A percentile compares a stretch with the other conserved stretches of the same genome.
phyloP scores from a whole-genome alignment of 192 early-diverging fungal genomes.

The Coemansia sp. region DNA sequence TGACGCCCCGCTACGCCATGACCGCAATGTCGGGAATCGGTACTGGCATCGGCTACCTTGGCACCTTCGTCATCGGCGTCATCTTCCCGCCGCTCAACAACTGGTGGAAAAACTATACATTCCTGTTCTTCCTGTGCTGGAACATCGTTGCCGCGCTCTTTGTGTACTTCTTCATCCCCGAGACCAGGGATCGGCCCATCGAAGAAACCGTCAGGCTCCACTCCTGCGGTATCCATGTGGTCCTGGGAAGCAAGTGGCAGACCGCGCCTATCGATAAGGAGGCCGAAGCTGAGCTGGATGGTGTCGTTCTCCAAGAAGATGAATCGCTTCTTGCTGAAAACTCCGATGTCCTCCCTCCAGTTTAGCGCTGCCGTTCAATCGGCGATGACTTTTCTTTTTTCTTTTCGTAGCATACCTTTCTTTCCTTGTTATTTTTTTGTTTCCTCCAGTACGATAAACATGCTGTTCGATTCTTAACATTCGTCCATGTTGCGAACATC shows the following conservation, averaged over 20 bases:
- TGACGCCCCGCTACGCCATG: conserved; percentile 72
- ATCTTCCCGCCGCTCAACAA: conserved; percentile 59
- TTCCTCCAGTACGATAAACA: too few species aligned
- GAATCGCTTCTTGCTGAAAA: background rate
- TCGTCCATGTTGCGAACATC: too few species aligned
- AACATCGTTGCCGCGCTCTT: conserved; percentile 64
- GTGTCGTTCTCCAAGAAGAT: background rate
- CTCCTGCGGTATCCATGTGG: conserved; percentile 46
- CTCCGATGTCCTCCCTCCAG: background rate
- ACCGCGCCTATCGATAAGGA: conserved; percentile 24
- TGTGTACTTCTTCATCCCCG: conserved; percentile 68
- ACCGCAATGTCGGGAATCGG: conserved; percentile 68
- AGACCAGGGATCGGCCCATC: conserved; percentile 74
- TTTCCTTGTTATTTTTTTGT: too few species aligned
- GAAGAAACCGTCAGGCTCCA: conserved; percentile 60
- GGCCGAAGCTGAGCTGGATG: conserved; percentile 11
- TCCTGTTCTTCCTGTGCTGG: conserved; percentile 67
- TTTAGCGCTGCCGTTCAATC: too few species aligned
- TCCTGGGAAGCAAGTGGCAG: conserved; percentile 44
- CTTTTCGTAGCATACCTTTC: too few species aligned
- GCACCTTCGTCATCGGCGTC: conserved; percentile 60
- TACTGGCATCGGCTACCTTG: conserved; percentile 72
- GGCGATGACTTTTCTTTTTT: too few species aligned
- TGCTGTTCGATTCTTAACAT: too few species aligned
- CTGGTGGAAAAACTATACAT: conserved; percentile 56